Evolutionary conservation across 2,329 filamentous ascomycete genomes (phyloP).

Genomic region (Didymosphaeria variabile): DNA sequence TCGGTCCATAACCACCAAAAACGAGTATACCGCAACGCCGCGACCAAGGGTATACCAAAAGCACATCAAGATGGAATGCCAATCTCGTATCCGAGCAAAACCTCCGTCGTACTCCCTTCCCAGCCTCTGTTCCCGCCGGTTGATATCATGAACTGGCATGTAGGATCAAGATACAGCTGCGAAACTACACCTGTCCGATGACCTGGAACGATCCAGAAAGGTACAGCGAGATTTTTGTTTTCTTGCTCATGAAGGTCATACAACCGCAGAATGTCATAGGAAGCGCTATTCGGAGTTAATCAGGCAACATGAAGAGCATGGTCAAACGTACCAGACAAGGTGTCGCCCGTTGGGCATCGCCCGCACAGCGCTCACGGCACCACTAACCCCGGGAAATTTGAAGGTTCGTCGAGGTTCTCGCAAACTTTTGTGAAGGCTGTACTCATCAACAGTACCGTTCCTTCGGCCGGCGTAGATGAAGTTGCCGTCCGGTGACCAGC

Average conservation of each 20-base stretch:
- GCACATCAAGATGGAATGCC: constrained; percentile 51
- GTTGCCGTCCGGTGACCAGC: constrained; percentile 96
- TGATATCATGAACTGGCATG: constrained; percentile 89
- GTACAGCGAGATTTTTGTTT: constrained; percentile 76
- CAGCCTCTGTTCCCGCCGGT: constrained; percentile 92
- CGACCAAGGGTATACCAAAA: constrained; percentile 39
- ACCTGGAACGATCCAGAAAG: constrained; percentile 95
- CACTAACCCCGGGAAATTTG: constrained; percentile 88
- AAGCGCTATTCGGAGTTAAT: constrained; percentile 67
- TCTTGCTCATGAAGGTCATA: constrained; percentile 82
- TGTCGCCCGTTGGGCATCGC: constrained; percentile 94
- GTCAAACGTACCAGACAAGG: constrained; percentile 75
- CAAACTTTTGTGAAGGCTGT: constrained; percentile 81
- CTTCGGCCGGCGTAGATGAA: constrained; percentile 91
- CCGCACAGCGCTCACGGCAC: constrained; percentile 85
- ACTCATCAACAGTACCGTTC: constrained; percentile 95
- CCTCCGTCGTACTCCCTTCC: constrained; percentile 91
- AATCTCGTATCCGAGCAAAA: constrained; percentile 94
- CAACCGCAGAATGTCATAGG: constrained; percentile 89
- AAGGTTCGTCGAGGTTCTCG: constrained; percentile 80
- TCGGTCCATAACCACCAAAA: neutral
- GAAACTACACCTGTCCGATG: constrained; percentile 89
- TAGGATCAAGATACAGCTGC: constrained; percentile 84
- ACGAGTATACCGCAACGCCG: constrained; percentile 19
- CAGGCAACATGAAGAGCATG: neutral